Evolutionary conservation across 2,329 filamentous ascomycete genomes (phyloP), one percentile per base, ranked within the genome.

Genomic region (Scedosporium aurantiacum): DNA sequence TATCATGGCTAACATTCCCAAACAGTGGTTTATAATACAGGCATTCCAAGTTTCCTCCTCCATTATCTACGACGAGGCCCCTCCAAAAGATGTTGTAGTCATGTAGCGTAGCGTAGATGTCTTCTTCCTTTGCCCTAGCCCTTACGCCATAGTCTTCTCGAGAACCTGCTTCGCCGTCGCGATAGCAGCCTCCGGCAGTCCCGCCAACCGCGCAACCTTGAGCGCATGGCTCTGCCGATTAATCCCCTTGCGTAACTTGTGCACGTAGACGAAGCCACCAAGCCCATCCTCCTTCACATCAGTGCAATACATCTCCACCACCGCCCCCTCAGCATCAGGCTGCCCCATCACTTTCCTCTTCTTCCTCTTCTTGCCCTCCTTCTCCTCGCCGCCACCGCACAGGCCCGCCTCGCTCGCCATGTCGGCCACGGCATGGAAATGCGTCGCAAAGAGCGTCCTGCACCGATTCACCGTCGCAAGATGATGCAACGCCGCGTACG

Each of bases 191-290:
- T 86, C 83, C 0, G 92, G 92, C 67, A 97, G 68, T 1, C 91
- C 92, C 5, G 94, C 95, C 66, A 97, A 76, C 64, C 82, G 82
- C 2, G 94, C 94, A n/a, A 99, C 94, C 70, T 97, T 97, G 63
- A 99, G 77, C 18, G 95, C 94, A 75, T 99, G 94, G 64, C 90
- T 95, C 66, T 88, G 79, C 59, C 86, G 82, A 73, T 97, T 99
- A 62, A 96, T 84, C 0, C 94, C 94, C 70, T 81, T 85, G 61
- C 84, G 83, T 73, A 99, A 74, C 66, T 82, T 88, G 75, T 99
- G 92, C 61, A 95, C 81, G 75, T 96, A 99, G 50, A 88, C 85
- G 71, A 97, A 99, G 0, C 85, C 85, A 0, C 84, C 82, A 0
- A 79, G 74, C 6, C 76, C 78, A 58, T 89, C 86, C 70, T 97